Base-by-base conservation (phyloP, 2,329 filamentous ascomycete genomes). In the Trichoderma sp. region DNA sequence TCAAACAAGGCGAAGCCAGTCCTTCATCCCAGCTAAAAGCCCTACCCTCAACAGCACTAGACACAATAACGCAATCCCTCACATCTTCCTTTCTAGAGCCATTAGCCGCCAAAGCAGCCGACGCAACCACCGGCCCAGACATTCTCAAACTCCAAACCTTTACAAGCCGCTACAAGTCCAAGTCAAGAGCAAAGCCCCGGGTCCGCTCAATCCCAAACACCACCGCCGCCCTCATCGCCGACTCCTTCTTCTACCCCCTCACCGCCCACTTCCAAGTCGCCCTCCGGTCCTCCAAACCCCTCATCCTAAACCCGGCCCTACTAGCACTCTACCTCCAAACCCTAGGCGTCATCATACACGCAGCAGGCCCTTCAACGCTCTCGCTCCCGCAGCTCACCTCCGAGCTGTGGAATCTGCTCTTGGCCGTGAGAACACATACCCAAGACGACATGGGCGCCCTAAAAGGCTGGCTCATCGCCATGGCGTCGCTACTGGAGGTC, bases 71-170 rank as follows among this genome's bases (percentile, higher is more conserved):
- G 0, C 85, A 86, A 68, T 85, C 84, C 11, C 83, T 97, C 59
- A 89, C 91, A 5, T 86, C 89, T 30, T 83, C 85, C 0, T 92
- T 97, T 74, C 89, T 98, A 24, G 88, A 90, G 18, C 96, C 96
- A 0, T 82, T 98, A 32, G 94, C 95, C 1, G 90, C 92, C 46
- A 84, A 89, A 69, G 93, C 94, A 2, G 94, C 94, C 51, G 94
- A 97, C 76, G 85, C 90, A 26, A 84, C 89, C 7, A 90, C 91
- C 0, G 94, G 95, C 0, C 94, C 96, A 0, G 89, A 94, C 72
- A 87, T 91, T 6, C 87, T 99, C 56, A 98, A 98, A 81, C 87
- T 98, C 26, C 89, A 93, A 32, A 97, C 91, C 2, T 97, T 98
- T 79, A 95, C 91, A 13, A 92, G 91, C 0, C 79, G 76, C 2